Base-by-base conservation (phyloP, 2,329 filamentous ascomycete species). In the Massarina eburnea region DNA sequence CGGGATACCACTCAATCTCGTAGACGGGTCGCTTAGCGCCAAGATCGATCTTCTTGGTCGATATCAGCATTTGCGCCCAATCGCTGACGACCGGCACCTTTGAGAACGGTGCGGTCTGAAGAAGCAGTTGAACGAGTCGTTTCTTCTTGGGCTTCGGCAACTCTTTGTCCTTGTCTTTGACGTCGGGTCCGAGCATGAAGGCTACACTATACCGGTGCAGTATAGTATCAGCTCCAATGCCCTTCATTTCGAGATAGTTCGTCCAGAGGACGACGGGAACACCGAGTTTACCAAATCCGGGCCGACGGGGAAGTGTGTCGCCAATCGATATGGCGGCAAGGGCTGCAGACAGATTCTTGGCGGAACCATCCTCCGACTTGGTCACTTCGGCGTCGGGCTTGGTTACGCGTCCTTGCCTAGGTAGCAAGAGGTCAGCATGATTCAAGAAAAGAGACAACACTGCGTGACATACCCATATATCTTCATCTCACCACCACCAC, bases 91-190 rank as follows among this genome's bases (percentile, higher is more conserved):
- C 49, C 1, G 53, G 36, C 0, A 66, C 46, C 5, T 43, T 57
- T 7, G 58, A 17, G 39, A 76, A 72, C 0, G 62, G 60, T 0
- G 55, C 43, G 2, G 59, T 49, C n/a, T 59, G 41, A 7, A 75
- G 39, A 1, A 83, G 54, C 18, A 78, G 56, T 14, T 76, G 63
- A 14, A 83, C 66, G 4, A 81, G 66, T 4, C 74, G 73, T 33
- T 71, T 71, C 27, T 70, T 75, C 60, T 76, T 79, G 26, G 70
- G 70, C 41, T 73, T 74, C 3, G 54, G 63, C 5, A 49, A 46
- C 48, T 68, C 8, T 61, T 67, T 8, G 57, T 67, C 32, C 9
- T 18, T 34, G 15, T 34, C 14, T 18, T 18, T 15, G 3, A 15
- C 5, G 19, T n/a, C 19, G 3, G 17, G 15, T 17, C 32, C 32